These are phyloP conservation scores for Hanseniaspora taiwanica DNA, from an alignment of 805 yeast genomes.

Conservation along the genomic window DNA sequence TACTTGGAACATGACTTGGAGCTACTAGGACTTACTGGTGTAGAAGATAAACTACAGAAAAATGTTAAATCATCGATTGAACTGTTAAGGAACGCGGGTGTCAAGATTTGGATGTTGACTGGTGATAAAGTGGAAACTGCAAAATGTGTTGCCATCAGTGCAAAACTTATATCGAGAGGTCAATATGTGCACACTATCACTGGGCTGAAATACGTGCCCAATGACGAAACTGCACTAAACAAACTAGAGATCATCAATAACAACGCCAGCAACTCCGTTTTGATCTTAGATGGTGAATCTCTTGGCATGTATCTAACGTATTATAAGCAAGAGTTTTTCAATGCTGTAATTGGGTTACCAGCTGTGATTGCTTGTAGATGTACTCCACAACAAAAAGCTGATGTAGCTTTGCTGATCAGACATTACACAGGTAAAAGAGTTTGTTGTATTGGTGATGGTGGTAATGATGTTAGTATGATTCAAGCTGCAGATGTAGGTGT, in stretches of 20 bases:
- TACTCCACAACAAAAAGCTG: slow-evolving; percentile 97
- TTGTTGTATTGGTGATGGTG: slow-evolving; percentile 98
- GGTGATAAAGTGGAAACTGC: slow-evolving; percentile 99
- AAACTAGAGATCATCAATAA: slow-evolving; percentile 55
- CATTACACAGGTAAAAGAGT: slow-evolving; percentile 76
- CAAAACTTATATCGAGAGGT: slow-evolving; percentile 83
- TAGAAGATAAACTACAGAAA: slow-evolving; percentile 85
- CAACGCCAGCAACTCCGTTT: slow-evolving; percentile 44
- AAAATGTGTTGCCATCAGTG: slow-evolving; percentile 92
- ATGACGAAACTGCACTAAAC: slow-evolving; percentile 54
- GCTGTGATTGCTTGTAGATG: slow-evolving; percentile 98
- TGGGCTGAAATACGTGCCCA: slow-evolving; percentile 30
- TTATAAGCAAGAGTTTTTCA: slow-evolving; percentile 61
- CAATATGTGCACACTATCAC: slow-evolving; percentile 85
- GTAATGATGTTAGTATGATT: slow-evolving; percentile 97
- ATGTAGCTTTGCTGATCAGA: slow-evolving; percentile 72
- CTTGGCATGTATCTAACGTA: slow-evolving; percentile 52
- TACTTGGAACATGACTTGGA: slow-evolving; percentile 76
- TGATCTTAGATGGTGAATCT: slow-evolving; percentile 90
- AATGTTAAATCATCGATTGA: slow-evolving; percentile 90
- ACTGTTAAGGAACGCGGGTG: slow-evolving; percentile 86
- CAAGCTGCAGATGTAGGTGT: slow-evolving; percentile 98
- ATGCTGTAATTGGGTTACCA: slow-evolving; percentile 64
- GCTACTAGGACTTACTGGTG: slow-evolving; percentile 87
- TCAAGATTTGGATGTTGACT: slow-evolving; percentile 97